Evolutionary conservation across 495 filamentous ascomycete species (phyloP).

Genomic region (Cryomyces minteri): DNA sequence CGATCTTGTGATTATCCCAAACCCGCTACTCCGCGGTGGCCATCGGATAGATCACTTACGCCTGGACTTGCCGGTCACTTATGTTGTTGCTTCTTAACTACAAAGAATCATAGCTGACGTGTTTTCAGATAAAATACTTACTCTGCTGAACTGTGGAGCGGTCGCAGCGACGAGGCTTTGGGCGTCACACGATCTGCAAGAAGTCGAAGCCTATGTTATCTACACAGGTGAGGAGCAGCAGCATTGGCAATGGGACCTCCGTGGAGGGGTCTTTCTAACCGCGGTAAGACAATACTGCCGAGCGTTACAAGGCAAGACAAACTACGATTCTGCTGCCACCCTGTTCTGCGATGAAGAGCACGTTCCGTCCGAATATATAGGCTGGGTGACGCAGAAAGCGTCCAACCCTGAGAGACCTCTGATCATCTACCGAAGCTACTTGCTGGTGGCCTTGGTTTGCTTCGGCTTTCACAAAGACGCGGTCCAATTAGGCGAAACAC

Average conservation of each 20-base stretch:
- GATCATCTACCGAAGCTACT: slow-evolving; percentile 53
- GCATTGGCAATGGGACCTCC: slow-evolving; percentile 55
- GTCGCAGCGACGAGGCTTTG: slow-evolving; percentile 53
- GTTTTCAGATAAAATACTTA: slow-evolving; percentile 33
- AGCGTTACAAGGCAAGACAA: slow-evolving; percentile 72
- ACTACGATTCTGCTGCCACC: slow-evolving; percentile 29
- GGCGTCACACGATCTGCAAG: slow-evolving; percentile 53
- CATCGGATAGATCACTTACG: too few relatives aligned
- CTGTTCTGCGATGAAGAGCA: slow-evolving; percentile 61
- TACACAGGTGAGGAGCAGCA: slow-evolving; percentile 60
- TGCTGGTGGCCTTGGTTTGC: slow-evolving; percentile 52
- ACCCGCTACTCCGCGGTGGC: too few relatives aligned
- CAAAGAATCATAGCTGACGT: too few relatives aligned
- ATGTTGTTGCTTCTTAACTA: too few relatives aligned
- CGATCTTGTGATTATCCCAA: too few relatives aligned
- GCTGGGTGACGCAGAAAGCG: slow-evolving; percentile 27
- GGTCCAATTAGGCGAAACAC: slow-evolving; percentile 43
- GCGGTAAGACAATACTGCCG: slow-evolving; percentile 53
- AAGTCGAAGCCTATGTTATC: slow-evolving; percentile 55
- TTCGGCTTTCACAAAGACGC: slow-evolving; percentile 59
- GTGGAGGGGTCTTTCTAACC: slow-evolving; percentile 58
- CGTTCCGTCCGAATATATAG: slow-evolving; percentile 42
- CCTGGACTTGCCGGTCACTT: too few relatives aligned
- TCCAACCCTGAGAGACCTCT: slow-evolving; percentile 31
- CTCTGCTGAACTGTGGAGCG: slow-evolving; percentile 55